Base-by-base conservation (phyloP, 2,329 filamentous ascomycete genomes). In the Arthroderma sp. region DNA sequence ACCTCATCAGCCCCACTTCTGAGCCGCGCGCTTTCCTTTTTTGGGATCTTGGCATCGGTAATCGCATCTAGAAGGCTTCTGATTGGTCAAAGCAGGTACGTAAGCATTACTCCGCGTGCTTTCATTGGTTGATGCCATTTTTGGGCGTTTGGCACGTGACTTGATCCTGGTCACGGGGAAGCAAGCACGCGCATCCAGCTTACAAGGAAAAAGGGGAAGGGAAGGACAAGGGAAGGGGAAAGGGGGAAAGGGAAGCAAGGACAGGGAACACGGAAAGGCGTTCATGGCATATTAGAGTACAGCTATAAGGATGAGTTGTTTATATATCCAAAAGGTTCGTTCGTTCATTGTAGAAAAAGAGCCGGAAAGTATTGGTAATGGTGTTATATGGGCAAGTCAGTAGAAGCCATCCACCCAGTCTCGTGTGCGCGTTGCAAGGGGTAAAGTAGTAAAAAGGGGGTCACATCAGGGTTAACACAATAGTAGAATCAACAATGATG, bases 41-140 rank as follows among this genome's bases (percentile, higher is more conserved):
- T 58, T 52, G 7, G 52, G 53, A 15, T 17, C 35, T 47, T 49
- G 43, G 38, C 37, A 11, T 33, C 6, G 21, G 35, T 31, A 41
- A 58, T 58, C 11, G 55, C 38, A 37, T 37, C 53, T 58, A 21
- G 15, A 25, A 2, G 5, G 7, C 7, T 2, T 43, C n/a, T 58
- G 7, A 58, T 58, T 58, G 57, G 57, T 43, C n/a, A 17, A 4
- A n/a, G 13, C 4, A 4, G n/a, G 9, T 25, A n/a, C 28, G 41
- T 58, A 38, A 58, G 53, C 57, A 49, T 31, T 38, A 49, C n/a
- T 52, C n/a, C 57, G 33, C 23, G 25, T n/a, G 2, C 2, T 51
- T 35, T 53, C 15, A 51, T 58, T 51, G 53, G 57, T 7, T 35
- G 21, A 17, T 8, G 23, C 47, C 5, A n/a, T 25, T 19, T 9